Evolutionary conservation across 306 rosid species (phyloP).

Genomic region (Prunus salicina): DNA sequence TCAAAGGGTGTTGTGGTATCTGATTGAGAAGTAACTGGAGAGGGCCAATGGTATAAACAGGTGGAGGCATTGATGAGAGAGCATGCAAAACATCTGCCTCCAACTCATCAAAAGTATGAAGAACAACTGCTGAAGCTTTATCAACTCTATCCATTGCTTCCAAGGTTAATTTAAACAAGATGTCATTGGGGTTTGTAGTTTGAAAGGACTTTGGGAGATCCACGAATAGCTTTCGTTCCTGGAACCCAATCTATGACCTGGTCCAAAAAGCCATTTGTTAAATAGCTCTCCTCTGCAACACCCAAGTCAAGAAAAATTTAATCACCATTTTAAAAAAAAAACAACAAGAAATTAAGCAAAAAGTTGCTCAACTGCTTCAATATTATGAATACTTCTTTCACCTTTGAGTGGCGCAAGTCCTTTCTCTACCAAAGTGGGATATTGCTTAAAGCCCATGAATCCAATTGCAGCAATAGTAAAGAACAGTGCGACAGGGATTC

Average conservation of each 20-base stretch:
- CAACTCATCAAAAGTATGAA: background rate
- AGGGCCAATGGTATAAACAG: conserved; percentile 1
- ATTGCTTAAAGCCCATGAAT: background rate
- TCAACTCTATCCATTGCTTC: background rate
- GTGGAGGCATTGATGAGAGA: background rate
- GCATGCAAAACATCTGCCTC: conserved; percentile 9
- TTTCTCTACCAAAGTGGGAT: conserved; percentile 8
- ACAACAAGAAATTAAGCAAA: background rate
- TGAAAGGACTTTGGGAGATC: conserved; percentile 2
- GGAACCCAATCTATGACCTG: conserved; percentile 5
- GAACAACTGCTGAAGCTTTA: background rate
- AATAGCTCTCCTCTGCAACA: conserved; percentile 4
- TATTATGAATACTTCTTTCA: background rate
- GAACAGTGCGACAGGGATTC: background rate
- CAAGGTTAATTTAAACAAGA: background rate
- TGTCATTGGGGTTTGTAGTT: background rate
- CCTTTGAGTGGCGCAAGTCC: conserved; percentile 16
- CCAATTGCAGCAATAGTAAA: conserved; percentile 1
- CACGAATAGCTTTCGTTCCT: background rate
- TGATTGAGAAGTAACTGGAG: background rate
- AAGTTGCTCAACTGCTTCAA: background rate
- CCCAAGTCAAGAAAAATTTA: background rate
- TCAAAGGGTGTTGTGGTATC: background rate
- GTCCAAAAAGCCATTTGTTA: background rate
- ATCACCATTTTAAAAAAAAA: background rate